Evolutionary conservation across 116 monocot genomes (phyloP).

Genomic region (Posidonia oceanica): DNA sequence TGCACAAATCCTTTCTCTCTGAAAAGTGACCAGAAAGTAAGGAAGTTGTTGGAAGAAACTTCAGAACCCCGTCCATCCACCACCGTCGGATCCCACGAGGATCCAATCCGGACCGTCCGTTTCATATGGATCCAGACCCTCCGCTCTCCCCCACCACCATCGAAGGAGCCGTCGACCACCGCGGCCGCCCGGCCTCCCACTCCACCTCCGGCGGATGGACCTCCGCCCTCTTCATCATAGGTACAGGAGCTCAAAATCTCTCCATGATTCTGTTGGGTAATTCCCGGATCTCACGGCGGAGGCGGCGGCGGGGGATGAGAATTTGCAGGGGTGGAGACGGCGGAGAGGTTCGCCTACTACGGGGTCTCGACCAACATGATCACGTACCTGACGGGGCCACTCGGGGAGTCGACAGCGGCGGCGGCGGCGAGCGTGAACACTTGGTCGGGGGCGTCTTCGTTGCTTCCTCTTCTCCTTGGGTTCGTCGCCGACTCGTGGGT

Average conservation of each 20-base stretch:
- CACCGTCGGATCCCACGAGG: too few relatives aligned
- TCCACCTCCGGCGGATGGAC: conserved; percentile 40
- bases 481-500: conserved; percentile 27
- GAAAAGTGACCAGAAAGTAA: too few relatives aligned
- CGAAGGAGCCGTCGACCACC: conserved; percentile 16
- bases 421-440: conserved; percentile 27
- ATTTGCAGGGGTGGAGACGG: conserved; percentile 30
- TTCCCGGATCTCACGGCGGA: too few relatives aligned
- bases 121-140: neutral
- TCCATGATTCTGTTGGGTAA: too few relatives aligned
- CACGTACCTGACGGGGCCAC: conserved; percentile 28
- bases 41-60: too few relatives aligned
- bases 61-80: too few relatives aligned
- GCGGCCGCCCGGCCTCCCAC: conserved; percentile 17
- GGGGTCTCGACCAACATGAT: conserved; percentile 34
- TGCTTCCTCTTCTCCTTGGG: conserved; percentile 25
- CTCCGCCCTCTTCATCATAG: conserved; percentile 60
- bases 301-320: neutral
- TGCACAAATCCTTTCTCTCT: too few relatives aligned
- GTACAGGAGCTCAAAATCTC: conserved; percentile 4
- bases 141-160: neutral
- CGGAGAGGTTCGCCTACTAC: conserved; percentile 35
- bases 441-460: conserved; percentile 17
- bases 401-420: conserved; percentile 22
- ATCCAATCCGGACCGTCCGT: too few relatives aligned